Base-by-base conservation (phyloP, 2,329 filamentous ascomycete species). In the Saccharata proteae region DNA sequence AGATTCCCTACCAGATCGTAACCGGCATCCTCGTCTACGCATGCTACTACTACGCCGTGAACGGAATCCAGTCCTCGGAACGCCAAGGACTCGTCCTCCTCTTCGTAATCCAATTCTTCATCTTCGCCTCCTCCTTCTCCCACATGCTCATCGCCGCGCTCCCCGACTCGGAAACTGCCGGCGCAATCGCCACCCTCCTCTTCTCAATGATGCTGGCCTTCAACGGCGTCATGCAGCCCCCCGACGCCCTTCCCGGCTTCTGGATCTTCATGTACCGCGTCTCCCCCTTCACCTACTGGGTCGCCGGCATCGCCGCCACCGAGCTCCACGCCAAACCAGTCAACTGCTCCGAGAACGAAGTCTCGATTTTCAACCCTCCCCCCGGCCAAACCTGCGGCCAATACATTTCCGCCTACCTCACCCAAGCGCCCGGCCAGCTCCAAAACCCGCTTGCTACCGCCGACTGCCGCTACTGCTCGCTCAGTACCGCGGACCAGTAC, bases 241-340 rank as follows among this genome's bases (percentile, higher is more conserved):
- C 74, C 0, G 37, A 46, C 3, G 61, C 64, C 0, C 61, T 84
- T 1, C 78, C 79, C 0, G 65, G 71, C 0, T 84, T 84, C 59
- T 85, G 79, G 79, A 72, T 73, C 38, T 83, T 81, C 58, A 83
- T 83, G 78, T 80, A 82, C 52, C 66, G 71, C 16, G 61, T 73
- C 8, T 74, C 67, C 0, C 76, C 75, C 0, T 75, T 80, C 37
- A 80, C 74, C 0, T 82, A 81, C 52, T 72, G 65, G 63, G 45
- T 64, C 13, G 45, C 39, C 12, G 57, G 55, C 7, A 52, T 62
- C 21, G 49, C 58, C 2, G 42, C 49, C 4, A 53, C 57, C 0
- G 52, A 55, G 46, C 47, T 76, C 0, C 52, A 57, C 3, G 52
- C 45, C 0, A 61, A 60, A 2, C 40, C 51, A 6, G 69, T 77